Evolutionary conservation across 768 basidiomycete species (phyloP).

Genomic region (Boletus huronensis): DNA sequence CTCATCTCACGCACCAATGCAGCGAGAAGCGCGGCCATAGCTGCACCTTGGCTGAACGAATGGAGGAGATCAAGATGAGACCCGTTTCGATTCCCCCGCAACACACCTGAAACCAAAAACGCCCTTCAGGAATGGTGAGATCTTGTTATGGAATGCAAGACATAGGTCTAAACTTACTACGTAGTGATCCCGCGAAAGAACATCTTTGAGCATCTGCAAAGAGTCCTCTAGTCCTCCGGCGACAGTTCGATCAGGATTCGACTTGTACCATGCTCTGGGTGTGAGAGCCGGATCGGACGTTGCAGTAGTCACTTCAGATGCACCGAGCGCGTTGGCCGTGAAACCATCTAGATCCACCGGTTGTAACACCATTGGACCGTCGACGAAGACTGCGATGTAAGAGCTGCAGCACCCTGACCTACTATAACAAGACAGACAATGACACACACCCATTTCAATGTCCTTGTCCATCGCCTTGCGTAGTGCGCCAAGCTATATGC

Average conservation of each 20-base stretch:
- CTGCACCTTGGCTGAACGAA: slow-evolving; percentile 65
- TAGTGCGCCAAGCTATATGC: slow-evolving; percentile 62
- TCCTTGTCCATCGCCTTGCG: slow-evolving; percentile 64
- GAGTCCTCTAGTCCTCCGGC: slow-evolving; percentile 57
- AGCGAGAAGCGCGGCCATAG: slow-evolving; percentile 65
- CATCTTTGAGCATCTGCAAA: slow-evolving; percentile 49
- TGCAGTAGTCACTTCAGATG: slow-evolving; percentile 33
- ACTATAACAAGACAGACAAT: neutral
- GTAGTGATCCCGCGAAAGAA: slow-evolving; percentile 57
- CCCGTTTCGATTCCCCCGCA: neutral
- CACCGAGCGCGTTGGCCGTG: slow-evolving; percentile 34
- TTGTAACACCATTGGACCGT: slow-evolving; percentile 64
- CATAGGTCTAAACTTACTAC: slow-evolving; percentile 44
- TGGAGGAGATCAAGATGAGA: slow-evolving; percentile 3
- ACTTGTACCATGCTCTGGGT: slow-evolving; percentile 72
- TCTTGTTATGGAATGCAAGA: neutral
- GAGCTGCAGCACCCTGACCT: neutral
- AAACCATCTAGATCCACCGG: slow-evolving; percentile 54
- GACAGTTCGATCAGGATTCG: slow-evolving; percentile 48
- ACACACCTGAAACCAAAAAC: slow-evolving; percentile 75
- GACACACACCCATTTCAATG: slow-evolving; percentile 56
- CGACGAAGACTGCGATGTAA: slow-evolving; percentile 57
- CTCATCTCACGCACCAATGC: slow-evolving; percentile 53
- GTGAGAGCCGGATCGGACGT: slow-evolving; percentile 48
- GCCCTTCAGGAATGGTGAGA: slow-evolving; percentile 43